Percentiles rank a stretch among this genome's conserved stretches.
phyloP scores from a whole-genome alignment of 1,284 basidiomycete species.

The Ceratobasidium sp. region DNA sequence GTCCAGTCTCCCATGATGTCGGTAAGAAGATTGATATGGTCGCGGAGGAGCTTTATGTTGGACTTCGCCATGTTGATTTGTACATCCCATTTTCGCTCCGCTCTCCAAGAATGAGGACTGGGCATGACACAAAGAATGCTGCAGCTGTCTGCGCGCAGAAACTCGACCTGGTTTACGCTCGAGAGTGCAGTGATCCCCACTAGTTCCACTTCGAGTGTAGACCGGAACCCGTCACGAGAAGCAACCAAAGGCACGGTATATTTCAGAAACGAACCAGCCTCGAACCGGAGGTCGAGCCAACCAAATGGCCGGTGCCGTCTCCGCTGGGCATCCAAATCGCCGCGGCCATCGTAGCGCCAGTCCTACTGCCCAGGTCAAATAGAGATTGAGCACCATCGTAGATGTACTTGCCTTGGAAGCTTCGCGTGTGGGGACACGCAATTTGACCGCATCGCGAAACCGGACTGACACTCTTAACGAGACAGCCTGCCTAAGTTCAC shows the following conservation, averaged over 20 bases:
- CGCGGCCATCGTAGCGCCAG: slow-evolving; percentile 82
- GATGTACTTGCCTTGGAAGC: slow-evolving; percentile 70
- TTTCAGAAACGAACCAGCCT: slow-evolving; percentile 82
- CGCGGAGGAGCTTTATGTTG: slow-evolving; percentile 80
- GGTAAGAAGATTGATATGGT: slow-evolving; percentile 91
- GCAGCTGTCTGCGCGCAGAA: slow-evolving; percentile 80
- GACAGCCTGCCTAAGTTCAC: slow-evolving; percentile 84
- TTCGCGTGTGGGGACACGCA: slow-evolving; percentile 89
- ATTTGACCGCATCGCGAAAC: slow-evolving; percentile 75
- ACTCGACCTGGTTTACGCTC: slow-evolving; percentile 84
- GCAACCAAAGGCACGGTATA: slow-evolving; percentile 86
- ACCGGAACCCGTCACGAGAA: slow-evolving; percentile 76
- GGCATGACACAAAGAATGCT: slow-evolving; percentile 53
- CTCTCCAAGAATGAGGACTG: slow-evolving; percentile 59
- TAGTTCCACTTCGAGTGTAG: slow-evolving; percentile 82
- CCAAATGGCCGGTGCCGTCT: slow-evolving; percentile 69
- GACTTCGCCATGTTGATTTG: slow-evolving; percentile 75
- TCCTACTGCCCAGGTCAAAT: slow-evolving; percentile 59
- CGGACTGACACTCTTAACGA: slow-evolving; percentile 81
- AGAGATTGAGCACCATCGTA: neutral
- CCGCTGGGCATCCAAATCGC: slow-evolving; percentile 57
- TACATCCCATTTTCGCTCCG: slow-evolving; percentile 79
- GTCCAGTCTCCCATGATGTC: slow-evolving; percentile 92
- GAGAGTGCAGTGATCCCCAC: slow-evolving; percentile 81
- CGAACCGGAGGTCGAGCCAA: slow-evolving; percentile 77